These are phyloP conservation scores for Escovopsis sp. DNA, from an alignment of 2,329 filamentous ascomycete species.

Conservation along the genomic window DNA sequence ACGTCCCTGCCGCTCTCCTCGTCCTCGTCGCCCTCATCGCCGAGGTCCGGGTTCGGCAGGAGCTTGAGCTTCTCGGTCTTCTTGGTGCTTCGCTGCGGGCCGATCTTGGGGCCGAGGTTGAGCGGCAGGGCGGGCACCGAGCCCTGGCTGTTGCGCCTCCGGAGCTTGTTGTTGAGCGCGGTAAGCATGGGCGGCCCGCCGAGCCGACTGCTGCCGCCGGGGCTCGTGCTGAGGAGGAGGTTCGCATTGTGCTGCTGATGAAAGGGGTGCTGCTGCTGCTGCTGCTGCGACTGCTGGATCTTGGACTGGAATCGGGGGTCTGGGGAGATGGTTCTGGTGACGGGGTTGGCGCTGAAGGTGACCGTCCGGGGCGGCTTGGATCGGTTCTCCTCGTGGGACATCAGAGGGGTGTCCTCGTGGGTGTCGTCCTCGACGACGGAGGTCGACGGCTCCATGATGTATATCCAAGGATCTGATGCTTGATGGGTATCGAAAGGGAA, in stretches of 20 bases:
- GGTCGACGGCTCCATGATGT: conserved; percentile 3
- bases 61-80: conserved; percentile 95
- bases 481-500: no score
- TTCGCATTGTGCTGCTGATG: conserved; percentile 6
- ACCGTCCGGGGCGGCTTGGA: conserved; percentile 39
- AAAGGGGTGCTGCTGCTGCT: no score
- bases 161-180: conserved; percentile 72
- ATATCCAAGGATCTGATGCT: no score
- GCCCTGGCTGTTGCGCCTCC: conserved; percentile 72
- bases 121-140: conserved; percentile 20
- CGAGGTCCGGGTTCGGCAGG: conserved; percentile 77
- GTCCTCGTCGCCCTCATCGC: conserved; percentile 58
- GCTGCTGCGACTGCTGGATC: conserved; percentile 9
- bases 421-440: background rate
- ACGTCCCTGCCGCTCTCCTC: conserved; percentile 91
- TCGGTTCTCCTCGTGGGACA: conserved; percentile 2
- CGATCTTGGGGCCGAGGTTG: conserved; percentile 52
- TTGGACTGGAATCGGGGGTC: conserved; percentile 18
- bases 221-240: conserved; percentile 17
- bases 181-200: conserved; percentile 48
- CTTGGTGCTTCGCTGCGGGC: conserved; percentile 87
- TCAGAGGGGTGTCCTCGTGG: conserved; percentile 5
- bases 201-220: conserved; percentile 17
- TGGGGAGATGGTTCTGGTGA: conserved; percentile 44
- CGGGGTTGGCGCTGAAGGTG: conserved; percentile 60